Evolutionary conservation across 2,329 filamentous ascomycete species (phyloP).

Genomic region (Bertia moriformis): DNA sequence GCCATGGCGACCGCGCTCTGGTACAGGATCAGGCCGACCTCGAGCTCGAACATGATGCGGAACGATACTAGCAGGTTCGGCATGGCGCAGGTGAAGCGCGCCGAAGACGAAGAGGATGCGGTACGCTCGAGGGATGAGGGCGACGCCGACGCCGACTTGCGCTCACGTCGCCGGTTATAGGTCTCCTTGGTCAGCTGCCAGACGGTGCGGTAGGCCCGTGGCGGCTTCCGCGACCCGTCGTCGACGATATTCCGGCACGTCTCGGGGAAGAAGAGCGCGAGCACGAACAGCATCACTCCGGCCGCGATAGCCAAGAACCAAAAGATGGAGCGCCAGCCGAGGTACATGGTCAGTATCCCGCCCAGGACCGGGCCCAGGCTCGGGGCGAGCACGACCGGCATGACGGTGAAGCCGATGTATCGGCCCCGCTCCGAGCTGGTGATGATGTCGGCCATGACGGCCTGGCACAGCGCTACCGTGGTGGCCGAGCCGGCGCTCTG

Average conservation of each 20-base stretch:
- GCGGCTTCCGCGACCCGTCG: background rate
- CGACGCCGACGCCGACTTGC: background rate
- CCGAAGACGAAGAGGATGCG: background rate
- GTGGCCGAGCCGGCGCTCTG: constrained; percentile 43
- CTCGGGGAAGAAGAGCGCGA: background rate
- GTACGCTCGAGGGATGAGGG: no score
- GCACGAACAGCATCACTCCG: background rate
- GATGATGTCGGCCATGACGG: background rate
- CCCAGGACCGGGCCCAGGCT: background rate
- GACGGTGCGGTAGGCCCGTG: background rate
- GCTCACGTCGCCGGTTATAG: background rate
- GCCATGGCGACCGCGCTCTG: background rate
- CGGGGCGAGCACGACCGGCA: background rate
- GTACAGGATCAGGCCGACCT: background rate
- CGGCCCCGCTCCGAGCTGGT: background rate
- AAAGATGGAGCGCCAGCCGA: background rate
- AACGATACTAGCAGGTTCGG: background rate
- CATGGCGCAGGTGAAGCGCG: background rate
- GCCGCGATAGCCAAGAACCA: background rate
- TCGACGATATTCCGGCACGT: background rate
- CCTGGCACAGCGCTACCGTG: constrained; percentile 35
- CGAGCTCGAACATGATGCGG: background rate
- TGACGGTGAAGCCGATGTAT: background rate
- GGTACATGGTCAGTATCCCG: background rate
- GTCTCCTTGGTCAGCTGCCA: background rate